Percentiles rank a stretch among this genome's conserved stretches.
These are phyloP conservation scores for Epichloe brachyelytri DNA, from an alignment of 2,329 filamentous ascomycete species.

Conservation along the genomic window DNA sequence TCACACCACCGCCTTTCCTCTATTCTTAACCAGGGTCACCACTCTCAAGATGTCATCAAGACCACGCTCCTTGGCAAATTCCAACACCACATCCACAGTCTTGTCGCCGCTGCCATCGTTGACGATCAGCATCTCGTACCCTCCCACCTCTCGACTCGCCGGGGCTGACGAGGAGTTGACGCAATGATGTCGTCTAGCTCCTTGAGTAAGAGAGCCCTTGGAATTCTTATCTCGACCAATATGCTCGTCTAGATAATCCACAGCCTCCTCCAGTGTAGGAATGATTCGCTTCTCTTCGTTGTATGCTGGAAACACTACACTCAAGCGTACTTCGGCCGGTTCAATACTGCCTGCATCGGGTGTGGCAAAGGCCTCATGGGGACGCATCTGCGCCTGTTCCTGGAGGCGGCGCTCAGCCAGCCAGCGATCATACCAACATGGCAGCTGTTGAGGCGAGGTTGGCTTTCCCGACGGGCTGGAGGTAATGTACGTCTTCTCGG, in stretches of 20 bases:
- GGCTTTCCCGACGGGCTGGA: constrained; percentile 43
- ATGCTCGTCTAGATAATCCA: constrained; percentile 67
- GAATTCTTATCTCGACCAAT: constrained; percentile 43
- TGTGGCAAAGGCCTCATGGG: constrained; percentile 25
- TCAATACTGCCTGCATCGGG: constrained; percentile 50
- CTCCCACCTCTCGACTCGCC: constrained; percentile 22
- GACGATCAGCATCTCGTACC: constrained; percentile 88
- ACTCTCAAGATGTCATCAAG: constrained; percentile 72
- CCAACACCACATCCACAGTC: constrained; percentile 67
- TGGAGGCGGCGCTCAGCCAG: constrained; percentile 44
- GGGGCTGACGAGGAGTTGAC: constrained; percentile 4
- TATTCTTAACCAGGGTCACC: constrained; percentile 64
- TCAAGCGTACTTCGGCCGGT: constrained; percentile 70
- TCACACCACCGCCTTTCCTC: constrained; percentile 90
- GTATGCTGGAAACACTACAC: constrained; percentile 86
- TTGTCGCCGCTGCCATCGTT: constrained; percentile 79
- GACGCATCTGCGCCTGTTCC: constrained; percentile 22
- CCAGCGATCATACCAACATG: constrained; percentile 80
- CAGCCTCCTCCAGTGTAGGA: constrained; percentile 80
- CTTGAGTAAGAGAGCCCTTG: constrained; percentile 12
- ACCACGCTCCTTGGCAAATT: constrained; percentile 62
- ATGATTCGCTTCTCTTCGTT: constrained; percentile 79
- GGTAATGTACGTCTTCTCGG: constrained; percentile 78
- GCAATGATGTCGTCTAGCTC: constrained; percentile 22
- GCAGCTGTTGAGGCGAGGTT: constrained; percentile 38